A percentile compares a stretch with the other conserved stretches of the same genome.
These are phyloP conservation scores for Trametes punicea DNA, from an alignment of 768 basidiomycete species.

Conservation along the genomic window DNA sequence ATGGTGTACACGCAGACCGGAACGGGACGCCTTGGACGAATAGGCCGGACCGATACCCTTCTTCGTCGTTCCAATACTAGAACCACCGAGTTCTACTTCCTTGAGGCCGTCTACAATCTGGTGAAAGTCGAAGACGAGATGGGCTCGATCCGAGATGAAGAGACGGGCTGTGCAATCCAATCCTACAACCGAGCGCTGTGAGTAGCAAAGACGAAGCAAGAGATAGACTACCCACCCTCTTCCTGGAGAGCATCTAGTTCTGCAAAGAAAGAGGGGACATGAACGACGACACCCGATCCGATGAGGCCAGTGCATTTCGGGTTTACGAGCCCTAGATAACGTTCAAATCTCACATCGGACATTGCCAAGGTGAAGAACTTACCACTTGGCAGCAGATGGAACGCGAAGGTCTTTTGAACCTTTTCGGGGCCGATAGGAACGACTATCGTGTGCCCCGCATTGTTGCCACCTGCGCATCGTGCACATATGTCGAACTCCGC, in stretches of 20 bases:
- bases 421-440: slow-evolving; percentile 67
- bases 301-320: slow-evolving; percentile 82
- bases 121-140: slow-evolving; percentile 98
- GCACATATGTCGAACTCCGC: slow-evolving; percentile 90
- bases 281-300: slow-evolving; percentile 94
- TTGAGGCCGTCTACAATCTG: slow-evolving; percentile 99
- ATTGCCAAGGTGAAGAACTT: slow-evolving; percentile 24
- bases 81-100: slow-evolving; percentile 93
- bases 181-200: slow-evolving; percentile 43
- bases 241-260: slow-evolving; percentile 84
- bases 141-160: slow-evolving; percentile 93
- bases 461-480: slow-evolving; percentile 96
- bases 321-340: slow-evolving; percentile 66
- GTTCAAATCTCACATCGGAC: neutral
- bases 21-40: slow-evolving; percentile 95
- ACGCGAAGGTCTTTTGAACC: slow-evolving; percentile 83
- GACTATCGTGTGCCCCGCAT: slow-evolving; percentile 98
- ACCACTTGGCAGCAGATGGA: slow-evolving; percentile 95
- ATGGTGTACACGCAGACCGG: slow-evolving; percentile 94
- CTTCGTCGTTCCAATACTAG: slow-evolving; percentile 96
- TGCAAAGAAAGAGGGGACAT: slow-evolving; percentile 90
- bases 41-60: slow-evolving; percentile 98
- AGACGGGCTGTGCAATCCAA: slow-evolving; percentile 81
- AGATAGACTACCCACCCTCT: slow-evolving; percentile 59
- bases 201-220: neutral